Base-by-base conservation (phyloP, 805 yeast genomes). In the Metschnikowia borealis region DNA sequence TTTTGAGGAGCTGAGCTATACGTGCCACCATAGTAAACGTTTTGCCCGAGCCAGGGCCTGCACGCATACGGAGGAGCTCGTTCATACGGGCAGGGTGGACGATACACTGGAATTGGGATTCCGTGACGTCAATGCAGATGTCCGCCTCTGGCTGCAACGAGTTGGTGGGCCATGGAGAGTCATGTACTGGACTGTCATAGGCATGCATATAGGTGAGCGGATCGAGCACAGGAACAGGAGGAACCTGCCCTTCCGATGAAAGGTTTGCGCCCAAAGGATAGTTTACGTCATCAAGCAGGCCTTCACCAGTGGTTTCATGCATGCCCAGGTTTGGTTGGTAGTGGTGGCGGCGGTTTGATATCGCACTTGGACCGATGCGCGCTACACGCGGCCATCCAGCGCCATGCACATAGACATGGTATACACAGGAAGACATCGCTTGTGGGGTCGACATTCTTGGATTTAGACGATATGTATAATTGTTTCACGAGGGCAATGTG, bases 41-140 rank as follows among this genome's bases (percentile, higher is more conserved):
- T 59, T 85, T 85, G 2, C 92, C 91, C 7, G 87, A 78, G 3
- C 91, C 90, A 0, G 91, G 89, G 0, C 89, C 89, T 0, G 90
- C 87, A 7, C 74, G 68, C 1, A 85, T 71, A 35, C 79, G 71
- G 5, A 85, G 62, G 0, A 83, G 65, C 6, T 72, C 65, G 15
- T 68, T 62, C 6, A 71, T 68, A 5, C 52, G 60, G 5, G 69
- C 62, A 1, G 82, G 79, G 49, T 65, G 64, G 1, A 64, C 59
- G 8, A 83, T 77, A 5, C 81, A 79, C 14, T 62, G 60, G 42
- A 58, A 51, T 60, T 84, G 89, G 0, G 78, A 62, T 2, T 63
- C 64, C 0, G 85, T 80, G 65, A 18, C 51, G 6, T 14, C 61
- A 35, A 50, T 23, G 37, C 8, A n/a, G 20, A 18, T 32, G 6